Conservation (phyloP, 2,329 filamentous ascomycete species). For the Polytolypa hystricis region DNA sequence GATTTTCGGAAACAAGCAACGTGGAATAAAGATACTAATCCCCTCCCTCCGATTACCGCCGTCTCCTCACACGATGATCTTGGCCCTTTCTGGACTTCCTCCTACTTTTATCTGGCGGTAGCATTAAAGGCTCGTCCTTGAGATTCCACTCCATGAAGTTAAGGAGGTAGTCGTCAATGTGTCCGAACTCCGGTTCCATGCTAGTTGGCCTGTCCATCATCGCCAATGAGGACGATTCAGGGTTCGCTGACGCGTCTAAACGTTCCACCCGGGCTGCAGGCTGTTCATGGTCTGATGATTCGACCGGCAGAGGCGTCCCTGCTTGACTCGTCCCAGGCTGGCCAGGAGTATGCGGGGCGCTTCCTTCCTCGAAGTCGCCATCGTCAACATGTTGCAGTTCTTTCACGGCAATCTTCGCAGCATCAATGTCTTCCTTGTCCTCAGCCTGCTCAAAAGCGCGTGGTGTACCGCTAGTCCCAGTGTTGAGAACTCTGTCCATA, state of each 20-base stretch:
- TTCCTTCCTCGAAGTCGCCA: constrained; percentile 67
- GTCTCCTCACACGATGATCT: constrained; percentile 32
- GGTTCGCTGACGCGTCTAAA: constrained; percentile 13
- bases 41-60: too few species aligned
- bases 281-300: constrained; percentile 21
- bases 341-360: constrained; percentile 23
- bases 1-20: constrained; percentile 1
- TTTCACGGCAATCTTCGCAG: constrained; percentile 76
- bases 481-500: constrained; percentile 75
- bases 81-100: constrained; percentile 38
- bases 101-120: constrained; percentile 38
- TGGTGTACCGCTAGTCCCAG: constrained; percentile 51
- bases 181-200: constrained; percentile 40
- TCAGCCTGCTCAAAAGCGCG: constrained; percentile 79
- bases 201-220: constrained; percentile 20
- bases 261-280: constrained; percentile 5
- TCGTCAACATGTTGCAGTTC: constrained; percentile 78
- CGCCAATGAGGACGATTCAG: constrained; percentile 14
- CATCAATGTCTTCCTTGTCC: constrained; percentile 81
- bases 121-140: constrained; percentile 37
- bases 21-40: constrained; percentile 2
- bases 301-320: constrained; percentile 28
- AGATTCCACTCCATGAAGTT: constrained; percentile 52
- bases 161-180: constrained; percentile 68
- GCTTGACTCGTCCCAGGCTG: constrained; percentile 19